A percentile compares a stretch with the other conserved stretches of the same genome.
phyloP scores from a whole-genome alignment of 257 asterid genomes.

The Avicennia marina region DNA sequence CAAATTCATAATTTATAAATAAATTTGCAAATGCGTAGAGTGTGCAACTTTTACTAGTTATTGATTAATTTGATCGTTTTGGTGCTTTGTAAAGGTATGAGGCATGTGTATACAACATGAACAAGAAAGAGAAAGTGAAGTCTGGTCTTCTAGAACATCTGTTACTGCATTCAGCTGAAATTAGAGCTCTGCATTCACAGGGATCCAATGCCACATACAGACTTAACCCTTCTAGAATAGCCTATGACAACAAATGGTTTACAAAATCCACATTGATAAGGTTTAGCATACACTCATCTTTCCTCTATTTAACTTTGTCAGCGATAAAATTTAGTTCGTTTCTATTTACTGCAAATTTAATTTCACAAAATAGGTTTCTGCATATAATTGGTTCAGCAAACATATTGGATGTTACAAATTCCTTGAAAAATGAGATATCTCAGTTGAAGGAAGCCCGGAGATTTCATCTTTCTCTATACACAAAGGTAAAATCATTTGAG shows the following conservation, averaged over 20 bases:
- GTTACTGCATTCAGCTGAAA: conserved; percentile 53
- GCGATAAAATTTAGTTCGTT: conserved; percentile 12
- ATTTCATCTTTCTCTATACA: conserved; percentile 72
- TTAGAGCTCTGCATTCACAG: conserved; percentile 46
- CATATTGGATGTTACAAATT: conserved; percentile 38
- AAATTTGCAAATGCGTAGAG: no score
- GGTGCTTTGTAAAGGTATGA: conserved; percentile 61
- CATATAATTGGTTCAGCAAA: conserved; percentile 57
- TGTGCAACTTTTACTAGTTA: no score
- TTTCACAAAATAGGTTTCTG: conserved; percentile 73
- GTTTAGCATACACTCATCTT: conserved; percentile 33
- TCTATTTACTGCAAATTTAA: no score
- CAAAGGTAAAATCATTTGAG: conserved; percentile 50
- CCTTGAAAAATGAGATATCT: conserved; percentile 65
- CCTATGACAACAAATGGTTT: conserved; percentile 58
- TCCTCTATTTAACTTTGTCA: conserved; percentile 10
- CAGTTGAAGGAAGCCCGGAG: conserved; percentile 82
- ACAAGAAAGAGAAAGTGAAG: conserved; percentile 48
- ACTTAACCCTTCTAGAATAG: conserved; percentile 43
- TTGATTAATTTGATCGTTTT: conserved; percentile 5
- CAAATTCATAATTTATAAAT: no score
- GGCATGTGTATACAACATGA: conserved; percentile 41
- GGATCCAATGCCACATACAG: conserved; percentile 54
- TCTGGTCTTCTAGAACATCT: conserved; percentile 79
- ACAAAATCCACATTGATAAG: conserved; percentile 68